These are phyloP conservation scores for Pichia ethanolica DNA, from an alignment of 805 yeast species.

Conservation along the genomic window DNA sequence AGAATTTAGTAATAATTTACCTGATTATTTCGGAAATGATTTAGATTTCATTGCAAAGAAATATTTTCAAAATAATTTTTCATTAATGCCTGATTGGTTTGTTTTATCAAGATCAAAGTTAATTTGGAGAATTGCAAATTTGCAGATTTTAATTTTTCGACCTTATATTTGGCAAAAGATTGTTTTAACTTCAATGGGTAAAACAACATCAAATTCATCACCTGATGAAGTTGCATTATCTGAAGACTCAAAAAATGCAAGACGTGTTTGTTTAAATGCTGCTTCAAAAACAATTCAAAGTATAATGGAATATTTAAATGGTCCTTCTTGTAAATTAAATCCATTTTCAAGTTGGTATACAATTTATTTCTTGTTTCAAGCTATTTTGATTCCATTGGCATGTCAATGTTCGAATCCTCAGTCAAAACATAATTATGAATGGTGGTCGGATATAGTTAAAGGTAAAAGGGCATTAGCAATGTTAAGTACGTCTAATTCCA, in stretches of 20 bases:
- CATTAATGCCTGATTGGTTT: conserved; percentile 42
- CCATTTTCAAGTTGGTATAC: conserved; percentile 56
- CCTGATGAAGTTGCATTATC: conserved; percentile 15
- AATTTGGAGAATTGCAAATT: conserved; percentile 51
- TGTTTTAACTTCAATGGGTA: conserved; percentile 14
- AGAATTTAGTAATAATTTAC: conserved; percentile 34
- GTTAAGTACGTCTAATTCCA: conserved; percentile 35
- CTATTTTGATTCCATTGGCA: conserved; percentile 50
- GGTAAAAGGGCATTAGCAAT: conserved; percentile 34
- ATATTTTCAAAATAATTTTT: conserved; percentile 14
- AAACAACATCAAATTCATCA: conserved; percentile 10
- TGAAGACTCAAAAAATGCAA: conserved; percentile 41
- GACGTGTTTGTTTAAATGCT: conserved; percentile 41
- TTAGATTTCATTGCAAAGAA: conserved; percentile 22
- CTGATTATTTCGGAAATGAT: conserved; percentile 40
- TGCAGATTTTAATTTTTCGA: conserved; percentile 48
- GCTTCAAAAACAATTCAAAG: conserved; percentile 48
- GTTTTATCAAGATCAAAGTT: conserved; percentile 44
- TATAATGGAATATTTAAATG: conserved; percentile 33
- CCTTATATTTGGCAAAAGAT: conserved; percentile 48
- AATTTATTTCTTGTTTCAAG: conserved; percentile 56
- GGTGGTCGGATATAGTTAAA: conserved; percentile 37
- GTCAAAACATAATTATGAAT: conserved; percentile 35
- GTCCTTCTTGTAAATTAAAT: conserved; percentile 23
- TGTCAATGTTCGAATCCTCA: conserved; percentile 45